Base-by-base conservation (phyloP, 805 yeast genomes). In the Schizosaccharomyces osmophilus region DNA sequence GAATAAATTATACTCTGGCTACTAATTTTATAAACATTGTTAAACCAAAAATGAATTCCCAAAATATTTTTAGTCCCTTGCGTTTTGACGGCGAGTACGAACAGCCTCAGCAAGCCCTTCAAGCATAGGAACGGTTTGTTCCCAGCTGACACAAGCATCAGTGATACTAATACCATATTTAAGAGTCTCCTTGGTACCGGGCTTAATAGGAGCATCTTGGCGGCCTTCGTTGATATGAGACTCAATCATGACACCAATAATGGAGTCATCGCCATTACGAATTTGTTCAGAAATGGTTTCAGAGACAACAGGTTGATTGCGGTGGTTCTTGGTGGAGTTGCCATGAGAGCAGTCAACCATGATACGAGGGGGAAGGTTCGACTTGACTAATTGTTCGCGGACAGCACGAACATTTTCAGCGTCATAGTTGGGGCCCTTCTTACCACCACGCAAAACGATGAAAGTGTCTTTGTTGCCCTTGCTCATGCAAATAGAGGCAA, bases 271-370 rank as follows among this genome's bases (percentile, higher is more conserved):
- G 66, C 98, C 98, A 4, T 73, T 77, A 17, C 80, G 73, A 60
- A 93, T 73, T 73, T 93, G 98, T 65, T 82, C 83, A 64, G 87
- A 85, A 63, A 93, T 81, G 55, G 75, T 79, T 31, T 79, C 78
- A 31, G 89, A 87, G 15, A 90, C 98, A 69, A 78, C 80, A 59
- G 97, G 97, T 76, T 90, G 98, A 74, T 90, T 90, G 70, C 80
- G 80, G 80, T 82, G 89, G 73, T 90, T 84, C 72, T 90, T 90
- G 70, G 78, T 82, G 45, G 96, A 87, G 77, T 90, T 90, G 65
- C 97, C 98, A 71, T 90, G 98, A 51, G 97, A 88, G 73, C 97
- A 93, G 74, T 90, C 98, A 65, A 90, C 82, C 97, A 90, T 93
- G 68, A 89, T 83, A 69, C 90, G 79, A 63, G 84, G 79, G 60